A percentile compares a stretch with the other conserved stretches of the same genome.
phyloP scores from a whole-genome alignment of 441 rosid species.

The Biscutella laevigata region DNA sequence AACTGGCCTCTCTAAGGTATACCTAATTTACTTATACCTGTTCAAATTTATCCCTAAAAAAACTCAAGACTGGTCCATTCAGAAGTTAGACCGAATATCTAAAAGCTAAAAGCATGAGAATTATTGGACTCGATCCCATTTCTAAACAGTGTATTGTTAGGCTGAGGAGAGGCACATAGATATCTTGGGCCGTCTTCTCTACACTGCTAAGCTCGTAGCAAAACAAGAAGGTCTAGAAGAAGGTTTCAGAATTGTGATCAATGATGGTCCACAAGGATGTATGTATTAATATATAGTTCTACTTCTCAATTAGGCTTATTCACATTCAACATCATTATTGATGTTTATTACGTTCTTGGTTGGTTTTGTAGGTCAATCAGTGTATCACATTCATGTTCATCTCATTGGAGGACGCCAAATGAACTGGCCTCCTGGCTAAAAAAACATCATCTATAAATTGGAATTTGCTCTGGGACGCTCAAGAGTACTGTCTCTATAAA shows the following conservation, averaged over 20 bases:
- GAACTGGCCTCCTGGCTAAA: constrained; percentile 98
- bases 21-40: neutral
- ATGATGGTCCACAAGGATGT: too few species aligned
- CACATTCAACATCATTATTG: neutral
- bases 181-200: constrained; percentile 79
- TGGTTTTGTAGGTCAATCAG: constrained; percentile 67
- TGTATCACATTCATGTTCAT: too few species aligned
- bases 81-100: too few species aligned
- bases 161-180: constrained; percentile 91
- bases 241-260: constrained; percentile 78
- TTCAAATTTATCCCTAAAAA: too few species aligned
- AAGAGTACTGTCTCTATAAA: too few species aligned
- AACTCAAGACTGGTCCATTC: too few species aligned
- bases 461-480: too few species aligned
- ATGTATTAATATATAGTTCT: constrained; percentile 12
- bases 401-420: constrained; percentile 93
- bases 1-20: constrained; percentile 86
- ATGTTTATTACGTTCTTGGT: neutral
- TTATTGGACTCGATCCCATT: too few species aligned
- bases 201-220: too few species aligned
- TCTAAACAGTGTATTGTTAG: constrained; percentile 32
- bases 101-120: too few species aligned
- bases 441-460: too few species aligned
- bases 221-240: constrained; percentile 81
- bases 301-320: neutral